Base-by-base conservation (phyloP, 2,329 filamentous ascomycete genomes). In the Plectosphaerella cucumerina region DNA sequence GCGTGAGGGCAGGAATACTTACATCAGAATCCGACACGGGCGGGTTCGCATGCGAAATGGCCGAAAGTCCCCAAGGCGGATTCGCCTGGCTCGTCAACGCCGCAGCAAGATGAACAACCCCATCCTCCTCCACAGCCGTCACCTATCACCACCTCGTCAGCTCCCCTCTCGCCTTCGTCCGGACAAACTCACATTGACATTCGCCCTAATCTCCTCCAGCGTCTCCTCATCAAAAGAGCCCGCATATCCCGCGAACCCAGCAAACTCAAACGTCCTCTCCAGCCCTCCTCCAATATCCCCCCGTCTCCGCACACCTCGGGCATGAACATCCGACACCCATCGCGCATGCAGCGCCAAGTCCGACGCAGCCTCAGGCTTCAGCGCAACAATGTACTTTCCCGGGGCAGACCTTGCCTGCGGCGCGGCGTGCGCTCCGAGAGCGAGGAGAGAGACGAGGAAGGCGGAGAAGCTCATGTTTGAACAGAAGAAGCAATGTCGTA, bases 211-310 rank as follows among this genome's bases (percentile, higher is more conserved):
- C 51, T 60, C 56, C 53, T 68, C 63, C 41, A 76, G 53, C 15
- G 71, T 72, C 12, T 63, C 64, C 0, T 59, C 57, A 22, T 71
- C 70, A 50, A 77, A 71, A 34, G 65, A 55, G 17, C 70, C 71
- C 23, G 70, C 66, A 54, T 76, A 77, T 10, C 69, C 73, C 53
- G 70, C 59, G 62, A 46, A 50, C 6, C 14, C 21, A 5, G 37
- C 22, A 22, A 53, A 50, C n/a, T 8, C 39, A 17, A 50, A 52
- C 1, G 31, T 50, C 14, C 44, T 41, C 41, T 50, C 47, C 17
- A 52, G 20, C 4, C 50, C 47, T 12, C 17, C 23, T n/a, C 47
- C 33, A 3, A 21, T 15, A 12, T 23, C 45, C 4, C 45, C 45
- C 12, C 45, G 31, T 10, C 45, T 26, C 14, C n/a, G 45, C 17